Evolutionary conservation across 23 red algal species (phyloP).

Genomic region (Cyanidioschyzon merolae): DNA sequence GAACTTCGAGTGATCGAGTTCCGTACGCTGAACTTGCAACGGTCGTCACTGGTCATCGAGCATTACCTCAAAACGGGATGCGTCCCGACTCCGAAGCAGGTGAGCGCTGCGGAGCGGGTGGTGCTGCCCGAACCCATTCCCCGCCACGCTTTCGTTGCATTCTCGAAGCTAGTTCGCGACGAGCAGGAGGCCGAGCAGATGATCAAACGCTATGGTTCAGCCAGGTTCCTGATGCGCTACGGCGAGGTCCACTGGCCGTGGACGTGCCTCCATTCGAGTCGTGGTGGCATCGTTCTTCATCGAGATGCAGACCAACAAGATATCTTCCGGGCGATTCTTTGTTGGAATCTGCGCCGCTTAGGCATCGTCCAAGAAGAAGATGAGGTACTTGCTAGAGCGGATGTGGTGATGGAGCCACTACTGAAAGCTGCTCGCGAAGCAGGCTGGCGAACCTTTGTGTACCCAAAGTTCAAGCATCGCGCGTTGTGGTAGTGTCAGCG

Average conservation of each 20-base stretch:
- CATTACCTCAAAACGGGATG: slow-evolving; percentile 48
- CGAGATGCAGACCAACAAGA: slow-evolving; percentile 58
- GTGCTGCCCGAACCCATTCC: slow-evolving; percentile 55
- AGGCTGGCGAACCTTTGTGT: slow-evolving; percentile 4
- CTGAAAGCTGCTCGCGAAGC: not conserved
- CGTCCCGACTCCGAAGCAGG: slow-evolving; percentile 43
- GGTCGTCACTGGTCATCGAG: slow-evolving; percentile 58
- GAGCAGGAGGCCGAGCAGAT: slow-evolving; percentile 46
- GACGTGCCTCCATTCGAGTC: not conserved
- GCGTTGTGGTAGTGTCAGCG: not conserved
- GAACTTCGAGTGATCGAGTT: slow-evolving; percentile 91
- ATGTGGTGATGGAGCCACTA: not conserved
- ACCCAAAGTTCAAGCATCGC: not conserved
- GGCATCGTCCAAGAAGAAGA: slow-evolving; percentile 1
- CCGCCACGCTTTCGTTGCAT: slow-evolving; percentile 39
- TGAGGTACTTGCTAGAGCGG: not conserved
- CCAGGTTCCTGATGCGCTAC: slow-evolving; percentile 41
- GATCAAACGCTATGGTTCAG: slow-evolving; percentile 35
- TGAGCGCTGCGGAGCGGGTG: slow-evolving; percentile 55
- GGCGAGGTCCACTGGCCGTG: slow-evolving; percentile 9
- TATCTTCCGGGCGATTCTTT: slow-evolving; percentile 57
- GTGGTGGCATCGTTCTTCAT: slow-evolving; percentile 42
- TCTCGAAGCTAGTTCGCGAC: slow-evolving; percentile 38
- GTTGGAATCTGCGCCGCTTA: slow-evolving; percentile 18
- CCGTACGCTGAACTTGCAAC: slow-evolving; percentile 85